phyloP scores from a whole-genome alignment of 139 green algal species.

The Coccomyxa sp. region DNA sequence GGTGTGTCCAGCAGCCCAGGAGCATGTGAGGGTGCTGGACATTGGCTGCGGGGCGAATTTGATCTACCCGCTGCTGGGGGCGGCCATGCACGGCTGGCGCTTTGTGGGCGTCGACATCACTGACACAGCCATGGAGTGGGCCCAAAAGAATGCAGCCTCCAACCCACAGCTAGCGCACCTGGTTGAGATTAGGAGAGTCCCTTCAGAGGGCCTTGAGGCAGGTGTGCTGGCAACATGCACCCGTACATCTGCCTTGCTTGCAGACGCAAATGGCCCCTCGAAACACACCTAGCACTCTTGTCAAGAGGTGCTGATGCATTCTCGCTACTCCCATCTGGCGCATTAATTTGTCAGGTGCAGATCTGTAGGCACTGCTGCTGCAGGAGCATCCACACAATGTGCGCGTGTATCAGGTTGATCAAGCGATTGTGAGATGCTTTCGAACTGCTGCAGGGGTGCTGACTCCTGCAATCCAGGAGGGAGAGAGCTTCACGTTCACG shows the following conservation, averaged over 20 bases:
- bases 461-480: conserved; percentile 17
- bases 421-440: too few species aligned
- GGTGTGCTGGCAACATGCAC: too few species aligned
- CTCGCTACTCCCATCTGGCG: neutral
- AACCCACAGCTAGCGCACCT: conserved; percentile 67
- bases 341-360: neutral
- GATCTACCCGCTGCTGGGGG: conserved; percentile 94
- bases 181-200: conserved; percentile 52
- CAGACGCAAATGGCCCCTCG: too few species aligned
- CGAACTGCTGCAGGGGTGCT: conserved; percentile 33
- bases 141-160: conserved; percentile 36
- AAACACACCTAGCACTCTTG: too few species aligned
- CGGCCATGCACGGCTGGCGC: conserved; percentile 71
- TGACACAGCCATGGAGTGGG: conserved; percentile 43
- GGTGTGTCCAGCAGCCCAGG: too few species aligned
- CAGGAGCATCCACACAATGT: neutral
- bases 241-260: too few species aligned
- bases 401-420: too few species aligned
- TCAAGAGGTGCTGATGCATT: neutral
- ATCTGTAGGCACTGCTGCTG: neutral
- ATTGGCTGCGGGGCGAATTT: conserved; percentile 89
- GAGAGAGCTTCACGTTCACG: conserved; percentile 65
- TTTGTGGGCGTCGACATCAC: conserved; percentile 85
- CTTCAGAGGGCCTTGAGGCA: too few species aligned
- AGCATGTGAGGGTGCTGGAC: conserved; percentile 64